Base-by-base conservation (phyloP, 768 basidiomycete species). In the Infundibulicybe gibba region DNA sequence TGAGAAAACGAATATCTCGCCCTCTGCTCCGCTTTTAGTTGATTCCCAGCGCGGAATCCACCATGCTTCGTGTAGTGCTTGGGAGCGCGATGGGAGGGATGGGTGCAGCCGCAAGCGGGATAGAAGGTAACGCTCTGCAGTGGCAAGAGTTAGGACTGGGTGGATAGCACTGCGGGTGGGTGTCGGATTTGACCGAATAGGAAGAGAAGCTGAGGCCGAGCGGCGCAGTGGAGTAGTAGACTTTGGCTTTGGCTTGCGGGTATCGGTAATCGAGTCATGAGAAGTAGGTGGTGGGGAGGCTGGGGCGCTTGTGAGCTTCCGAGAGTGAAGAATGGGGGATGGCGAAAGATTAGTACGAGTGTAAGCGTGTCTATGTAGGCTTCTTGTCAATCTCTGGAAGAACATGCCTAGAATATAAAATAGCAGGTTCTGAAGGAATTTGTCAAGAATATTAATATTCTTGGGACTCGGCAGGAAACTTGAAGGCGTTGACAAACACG, bases 1-100 rank as follows among this genome's bases (percentile, higher is more conserved):
- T 15, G 78, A 75, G 61, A 97, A 97, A 11, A 97, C 76, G 62
- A 94, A 95, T 10, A 93, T 70, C 62, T 97, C 94, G 13, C 92
- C 93, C 46, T 81, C 74, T 47, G 68, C 67, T 15, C 72, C 80
- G 17, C 70, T 61, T 16, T 68, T 60, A 8, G 8, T 25, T 25
- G 25, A 25, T 0, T 77, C 78, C 81, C 86, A 90, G 48, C 72
- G 75, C 31, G 88, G 85, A 17, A 90, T 70, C 87, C 87, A 91
- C 77, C 82, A 86, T 6, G 85, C 75, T 43, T 90, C 90, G 45
- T 91, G 85, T 37, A 88, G 71, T 17, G 75, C 72, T 51, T 77
- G 79, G 10, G 85, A 70, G 17, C 71, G 68, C 1, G 72, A 54
- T 0, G 83, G 81, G 6, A 86, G 73, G 32, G 74, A 64, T 13